Evolutionary conservation across 441 rosid species (phyloP).

Genomic region (Syzygium malaccense): DNA sequence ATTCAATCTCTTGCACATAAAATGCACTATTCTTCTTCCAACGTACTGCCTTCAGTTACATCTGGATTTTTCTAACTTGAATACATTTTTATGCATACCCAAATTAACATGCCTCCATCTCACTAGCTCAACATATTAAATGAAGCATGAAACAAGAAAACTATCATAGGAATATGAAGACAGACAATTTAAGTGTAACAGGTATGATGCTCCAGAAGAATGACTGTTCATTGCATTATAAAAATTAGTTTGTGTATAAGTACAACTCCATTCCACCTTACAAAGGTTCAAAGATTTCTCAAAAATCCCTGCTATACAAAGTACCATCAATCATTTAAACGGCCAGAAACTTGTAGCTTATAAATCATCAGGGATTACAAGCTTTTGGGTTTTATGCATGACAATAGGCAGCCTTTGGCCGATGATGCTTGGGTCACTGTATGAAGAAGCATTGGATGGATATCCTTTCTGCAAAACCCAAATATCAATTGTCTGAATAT

Average conservation of each 20-base stretch:
- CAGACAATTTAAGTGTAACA: neutral
- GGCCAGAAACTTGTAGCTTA: constrained; percentile 3
- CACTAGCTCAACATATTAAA: neutral
- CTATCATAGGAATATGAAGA: neutral
- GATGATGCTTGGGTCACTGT: constrained; percentile 76
- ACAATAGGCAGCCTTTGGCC: constrained; percentile 80
- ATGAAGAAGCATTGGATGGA: constrained; percentile 67
- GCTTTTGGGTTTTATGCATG: constrained; percentile 64
- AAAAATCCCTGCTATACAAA: neutral
- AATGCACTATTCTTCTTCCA: neutral
- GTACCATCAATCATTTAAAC: neutral
- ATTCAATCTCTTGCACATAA: neutral
- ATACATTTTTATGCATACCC: neutral
- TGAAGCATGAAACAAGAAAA: neutral
- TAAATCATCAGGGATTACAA: constrained; percentile 36
- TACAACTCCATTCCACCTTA: neutral
- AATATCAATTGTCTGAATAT: neutral
- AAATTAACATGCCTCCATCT: neutral
- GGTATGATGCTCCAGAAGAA: neutral
- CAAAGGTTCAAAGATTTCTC: neutral
- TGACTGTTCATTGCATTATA: neutral
- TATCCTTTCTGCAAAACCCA: constrained; percentile 70
- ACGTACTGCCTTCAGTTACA: neutral
- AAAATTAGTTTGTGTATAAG: neutral
- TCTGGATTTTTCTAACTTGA: neutral